phyloP scores from a whole-genome alignment of 2,329 filamentous ascomycete species.

The Diaporthe ampelina region DNA sequence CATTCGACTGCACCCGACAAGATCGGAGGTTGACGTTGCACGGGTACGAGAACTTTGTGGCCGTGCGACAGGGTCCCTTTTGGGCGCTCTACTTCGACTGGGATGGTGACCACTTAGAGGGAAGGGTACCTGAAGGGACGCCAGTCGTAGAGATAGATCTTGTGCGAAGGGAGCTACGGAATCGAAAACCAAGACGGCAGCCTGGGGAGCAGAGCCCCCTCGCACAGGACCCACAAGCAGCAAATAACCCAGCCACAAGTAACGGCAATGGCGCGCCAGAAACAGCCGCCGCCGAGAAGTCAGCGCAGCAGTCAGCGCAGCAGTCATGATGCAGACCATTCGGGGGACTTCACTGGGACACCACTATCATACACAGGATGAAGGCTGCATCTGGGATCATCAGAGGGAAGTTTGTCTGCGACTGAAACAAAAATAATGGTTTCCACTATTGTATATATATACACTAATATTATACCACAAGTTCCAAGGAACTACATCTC shows the following conservation, averaged over 20 bases:
- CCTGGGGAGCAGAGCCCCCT: constrained; percentile 14
- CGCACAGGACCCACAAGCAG: constrained; percentile 10
- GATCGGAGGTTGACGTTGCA: constrained; percentile 64
- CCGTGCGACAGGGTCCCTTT: constrained; percentile 59
- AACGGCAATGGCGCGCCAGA: neutral
- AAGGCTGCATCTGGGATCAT: neutral
- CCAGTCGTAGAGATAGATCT: constrained; percentile 70
- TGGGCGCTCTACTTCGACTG: constrained; percentile 64
- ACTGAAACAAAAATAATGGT: neutral
- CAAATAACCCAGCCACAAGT: constrained; percentile 8
- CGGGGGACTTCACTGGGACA: neutral
- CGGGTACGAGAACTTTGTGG: constrained; percentile 64
- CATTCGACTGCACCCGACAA: constrained; percentile 66
- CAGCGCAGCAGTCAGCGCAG: neutral
- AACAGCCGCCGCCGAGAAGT: neutral
- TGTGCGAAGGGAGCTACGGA: constrained; percentile 61
- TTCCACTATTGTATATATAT: constrained; percentile 14
- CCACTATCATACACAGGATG: neutral
- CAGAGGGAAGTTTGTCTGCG: too few species aligned
- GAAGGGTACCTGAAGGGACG: constrained; percentile 61
- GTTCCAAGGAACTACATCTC: neutral
- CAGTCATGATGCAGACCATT: neutral
- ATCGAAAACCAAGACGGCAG: constrained; percentile 20
- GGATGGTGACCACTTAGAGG: constrained; percentile 59
- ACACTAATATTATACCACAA: constrained; percentile 14